These are phyloP conservation scores for Podila epigama DNA, from an alignment of 192 early-diverging fungal species.

Conservation along the genomic window DNA sequence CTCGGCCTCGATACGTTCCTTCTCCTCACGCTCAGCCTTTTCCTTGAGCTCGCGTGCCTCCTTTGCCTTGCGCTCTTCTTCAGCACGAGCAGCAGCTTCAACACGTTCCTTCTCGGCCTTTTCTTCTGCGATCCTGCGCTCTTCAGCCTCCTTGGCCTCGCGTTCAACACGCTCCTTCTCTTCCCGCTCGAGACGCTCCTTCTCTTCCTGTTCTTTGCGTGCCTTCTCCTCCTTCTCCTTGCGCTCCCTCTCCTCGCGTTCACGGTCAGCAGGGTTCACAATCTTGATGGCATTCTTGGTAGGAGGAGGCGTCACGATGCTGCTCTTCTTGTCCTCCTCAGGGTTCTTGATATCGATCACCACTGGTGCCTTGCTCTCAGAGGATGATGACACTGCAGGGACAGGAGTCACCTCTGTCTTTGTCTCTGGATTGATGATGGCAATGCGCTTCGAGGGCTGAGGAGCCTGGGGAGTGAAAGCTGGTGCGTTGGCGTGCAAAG, in stretches of 20 bases:
- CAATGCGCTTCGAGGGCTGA: constrained; percentile 63
- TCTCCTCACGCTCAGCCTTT: constrained; percentile 36
- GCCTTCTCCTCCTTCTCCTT: constrained; percentile 56
- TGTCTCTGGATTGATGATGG: constrained; percentile 79
- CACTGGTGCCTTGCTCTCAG: constrained; percentile 22
- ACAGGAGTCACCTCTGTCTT: constrained; percentile 71
- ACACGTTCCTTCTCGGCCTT: constrained; percentile 19
- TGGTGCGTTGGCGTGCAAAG: constrained; percentile 19
- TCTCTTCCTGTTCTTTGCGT: constrained; percentile 34
- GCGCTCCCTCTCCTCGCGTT: constrained; percentile 53
- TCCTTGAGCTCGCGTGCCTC: constrained; percentile 39
- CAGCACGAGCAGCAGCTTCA: constrained; percentile 11
- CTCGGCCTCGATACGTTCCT: constrained; percentile 21
- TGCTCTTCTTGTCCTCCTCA: constrained; percentile 41
- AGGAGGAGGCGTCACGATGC: constrained; percentile 39
- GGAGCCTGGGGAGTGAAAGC: constrained; percentile 38
- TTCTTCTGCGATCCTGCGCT: constrained; percentile 36
- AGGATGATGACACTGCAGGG: constrained; percentile 39
- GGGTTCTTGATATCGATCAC: constrained; percentile 34
- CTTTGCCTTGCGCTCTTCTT: constrained; percentile 29
- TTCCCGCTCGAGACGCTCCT: constrained; percentile 45
- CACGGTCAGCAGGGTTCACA: constrained; percentile 58
- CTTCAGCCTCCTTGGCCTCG: constrained; percentile 41
- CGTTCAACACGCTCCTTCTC: constrained; percentile 41
- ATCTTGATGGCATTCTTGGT: constrained; percentile 53